Conservation (phyloP, 352 stramenopile genomes). For the Elongisporangium undulatum region DNA sequence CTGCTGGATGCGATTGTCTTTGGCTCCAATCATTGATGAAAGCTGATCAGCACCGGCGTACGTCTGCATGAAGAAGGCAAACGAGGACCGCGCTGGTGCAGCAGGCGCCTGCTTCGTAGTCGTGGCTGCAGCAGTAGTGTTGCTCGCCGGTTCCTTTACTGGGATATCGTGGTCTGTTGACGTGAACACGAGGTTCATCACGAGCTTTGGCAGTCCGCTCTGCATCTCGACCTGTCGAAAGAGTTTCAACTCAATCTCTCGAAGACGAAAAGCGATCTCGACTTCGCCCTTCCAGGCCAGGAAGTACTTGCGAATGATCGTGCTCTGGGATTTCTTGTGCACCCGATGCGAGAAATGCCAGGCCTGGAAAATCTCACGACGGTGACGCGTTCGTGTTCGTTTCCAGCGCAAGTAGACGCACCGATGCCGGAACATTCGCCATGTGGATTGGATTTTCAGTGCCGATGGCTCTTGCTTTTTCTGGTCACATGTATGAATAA, state of each 20-base stretch:
- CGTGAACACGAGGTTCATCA: constrained; percentile 76
- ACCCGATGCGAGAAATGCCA: constrained; percentile 47
- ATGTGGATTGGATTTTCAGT: constrained; percentile 42
- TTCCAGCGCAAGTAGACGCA: constrained; percentile 46
- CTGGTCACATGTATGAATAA: constrained; percentile 3
- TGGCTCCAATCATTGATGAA: constrained; percentile 1
- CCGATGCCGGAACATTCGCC: constrained; percentile 40
- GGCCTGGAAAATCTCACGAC: constrained; percentile 34
- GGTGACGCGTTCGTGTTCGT: constrained; percentile 16
- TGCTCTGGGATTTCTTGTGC: constrained; percentile 21
- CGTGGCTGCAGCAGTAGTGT: constrained; percentile 1
- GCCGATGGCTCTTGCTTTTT: constrained; percentile 21
- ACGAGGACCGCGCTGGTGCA: constrained; percentile 16
- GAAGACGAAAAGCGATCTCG: constrained; percentile 34
- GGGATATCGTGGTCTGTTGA: constrained; percentile 27
- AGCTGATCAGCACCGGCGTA: constrained; percentile 39
- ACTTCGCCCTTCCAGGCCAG: constrained; percentile 45
- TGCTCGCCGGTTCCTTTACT: constrained; percentile 8
- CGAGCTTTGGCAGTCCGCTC: constrained; percentile 38
- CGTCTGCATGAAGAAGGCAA: constrained; percentile 46
- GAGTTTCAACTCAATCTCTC: constrained; percentile 53
- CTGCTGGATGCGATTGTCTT: constrained; percentile 18
- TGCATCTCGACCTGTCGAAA: constrained; percentile 54
- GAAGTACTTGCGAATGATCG: constrained; percentile 34
- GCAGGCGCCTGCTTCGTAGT: constrained; percentile 4